Conservation (phyloP, 768 basidiomycete species). For the Coprinopsis cinerea region DNA sequence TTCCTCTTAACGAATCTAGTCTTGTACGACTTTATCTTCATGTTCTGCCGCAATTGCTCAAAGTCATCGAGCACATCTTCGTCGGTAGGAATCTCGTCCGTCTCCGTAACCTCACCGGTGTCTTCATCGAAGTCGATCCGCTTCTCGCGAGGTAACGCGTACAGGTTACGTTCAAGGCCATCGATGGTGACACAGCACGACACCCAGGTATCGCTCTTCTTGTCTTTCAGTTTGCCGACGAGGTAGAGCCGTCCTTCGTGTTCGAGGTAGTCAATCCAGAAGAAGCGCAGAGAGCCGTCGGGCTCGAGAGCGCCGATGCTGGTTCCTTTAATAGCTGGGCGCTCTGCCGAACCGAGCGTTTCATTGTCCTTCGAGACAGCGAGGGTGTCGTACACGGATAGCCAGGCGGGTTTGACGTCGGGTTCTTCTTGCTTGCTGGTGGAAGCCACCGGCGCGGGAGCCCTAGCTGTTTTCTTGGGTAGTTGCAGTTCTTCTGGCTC, state of each 20-base stretch:
- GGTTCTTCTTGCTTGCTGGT: conserved; percentile 41
- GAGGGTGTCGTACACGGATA: conserved; percentile 70
- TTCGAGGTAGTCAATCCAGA: conserved; percentile 95
- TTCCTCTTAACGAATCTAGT: conserved; percentile 82
- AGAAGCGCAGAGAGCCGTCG: conserved; percentile 85
- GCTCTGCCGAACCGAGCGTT: conserved; percentile 43
- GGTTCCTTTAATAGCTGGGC: conserved; percentile 30
- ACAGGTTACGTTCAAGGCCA: conserved; percentile 85
- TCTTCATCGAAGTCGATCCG: conserved; percentile 53
- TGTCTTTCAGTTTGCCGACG: conserved; percentile 87
- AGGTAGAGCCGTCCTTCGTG: conserved; percentile 80
- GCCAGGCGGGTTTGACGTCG: conserved; percentile 54
- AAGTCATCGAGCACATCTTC: conserved; percentile 81
- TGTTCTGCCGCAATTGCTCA: conserved; percentile 65
- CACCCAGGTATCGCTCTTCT: conserved; percentile 58
- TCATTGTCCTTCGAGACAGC: conserved; percentile 52
- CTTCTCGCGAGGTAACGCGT: conserved; percentile 72
- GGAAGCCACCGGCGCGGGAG: conserved; percentile 1
- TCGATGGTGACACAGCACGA: conserved; percentile 86
- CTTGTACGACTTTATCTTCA: conserved; percentile 71
- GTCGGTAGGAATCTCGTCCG: conserved; percentile 65
- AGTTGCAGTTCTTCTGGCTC: conserved; percentile 21
- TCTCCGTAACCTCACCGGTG: conserved; percentile 54
- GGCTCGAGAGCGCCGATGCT: conserved; percentile 62
- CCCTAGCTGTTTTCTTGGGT: conserved; percentile 11